These are phyloP conservation scores for Capronia coronata DNA, from an alignment of 2,329 filamentous ascomycete species.

Conservation along the genomic window DNA sequence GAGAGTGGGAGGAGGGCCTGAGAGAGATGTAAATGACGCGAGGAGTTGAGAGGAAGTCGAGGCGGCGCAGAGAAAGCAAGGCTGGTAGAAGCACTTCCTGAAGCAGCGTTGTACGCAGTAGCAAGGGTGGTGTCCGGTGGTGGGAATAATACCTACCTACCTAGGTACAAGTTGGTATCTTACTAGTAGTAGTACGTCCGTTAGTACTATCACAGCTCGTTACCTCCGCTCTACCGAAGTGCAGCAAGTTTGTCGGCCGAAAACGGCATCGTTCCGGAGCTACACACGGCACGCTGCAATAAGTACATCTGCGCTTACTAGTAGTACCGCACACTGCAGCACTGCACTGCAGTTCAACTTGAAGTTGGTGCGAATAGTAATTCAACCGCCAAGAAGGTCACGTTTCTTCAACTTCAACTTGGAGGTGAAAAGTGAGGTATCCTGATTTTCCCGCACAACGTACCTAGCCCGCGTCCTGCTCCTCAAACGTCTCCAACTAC, in stretches of 20 bases:
- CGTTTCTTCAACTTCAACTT: constrained; percentile 3
- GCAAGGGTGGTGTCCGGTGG: too few species aligned
- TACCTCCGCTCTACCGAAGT: constrained; percentile 11
- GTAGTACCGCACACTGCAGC: too few species aligned
- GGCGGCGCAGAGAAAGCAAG: constrained; percentile 8
- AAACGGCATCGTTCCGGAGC: too few species aligned
- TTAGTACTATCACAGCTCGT: too few species aligned
- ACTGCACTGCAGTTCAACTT: background rate
- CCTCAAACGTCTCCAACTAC: background rate
- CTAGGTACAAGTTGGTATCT: constrained; percentile 1
- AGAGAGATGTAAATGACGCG: constrained; percentile 15
- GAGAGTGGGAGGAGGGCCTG: constrained; percentile 20
- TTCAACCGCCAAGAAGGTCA: background rate
- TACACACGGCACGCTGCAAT: too few species aligned
- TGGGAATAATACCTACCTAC: too few species aligned
- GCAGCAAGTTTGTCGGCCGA: too few species aligned
- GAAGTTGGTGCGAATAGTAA: too few species aligned
- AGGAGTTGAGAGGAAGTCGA: constrained; percentile 20
- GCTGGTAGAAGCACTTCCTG: background rate
- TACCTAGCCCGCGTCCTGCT: background rate
- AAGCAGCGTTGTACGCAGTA: too few species aligned
- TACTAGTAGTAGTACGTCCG: background rate
- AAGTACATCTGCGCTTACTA: too few species aligned
- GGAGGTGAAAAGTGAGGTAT: too few species aligned
- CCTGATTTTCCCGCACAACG: background rate